A percentile compares a stretch with the other conserved stretches of the same genome.
Conservation (phyloP, 1,284 basidiomycete species). For the Cryptococcus sp. region DNA sequence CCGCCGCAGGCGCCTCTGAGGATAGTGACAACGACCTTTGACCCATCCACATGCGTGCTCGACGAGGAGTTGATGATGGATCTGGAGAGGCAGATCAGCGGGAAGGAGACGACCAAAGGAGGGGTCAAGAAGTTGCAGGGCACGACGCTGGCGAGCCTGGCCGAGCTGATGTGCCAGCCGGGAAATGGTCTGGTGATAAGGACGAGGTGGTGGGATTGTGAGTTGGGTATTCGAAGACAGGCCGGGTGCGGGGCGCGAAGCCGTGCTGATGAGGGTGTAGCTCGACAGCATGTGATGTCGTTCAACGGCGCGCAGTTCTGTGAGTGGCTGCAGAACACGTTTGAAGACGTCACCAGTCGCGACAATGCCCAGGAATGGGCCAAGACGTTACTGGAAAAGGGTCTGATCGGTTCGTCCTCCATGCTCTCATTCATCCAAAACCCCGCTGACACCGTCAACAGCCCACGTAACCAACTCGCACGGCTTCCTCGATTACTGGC, state of each 20-base stretch:
- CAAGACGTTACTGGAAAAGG: constrained; percentile 66
- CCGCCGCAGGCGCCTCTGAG: constrained; percentile 61
- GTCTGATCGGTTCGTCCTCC: constrained; percentile 59
- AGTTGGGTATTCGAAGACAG: constrained; percentile 12
- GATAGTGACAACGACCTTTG: constrained; percentile 74
- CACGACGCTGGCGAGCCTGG: constrained; percentile 39
- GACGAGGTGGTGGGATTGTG: constrained; percentile 46
- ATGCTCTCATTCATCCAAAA: no score
- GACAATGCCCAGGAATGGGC: constrained; percentile 78
- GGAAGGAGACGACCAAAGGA: constrained; percentile 35
- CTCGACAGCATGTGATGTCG: constrained; percentile 55
- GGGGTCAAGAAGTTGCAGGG: constrained; percentile 36
- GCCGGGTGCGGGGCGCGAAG: no score
- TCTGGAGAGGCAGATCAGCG: constrained; percentile 62
- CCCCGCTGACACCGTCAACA: constrained; percentile 5
- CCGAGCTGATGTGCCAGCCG: constrained; percentile 44
- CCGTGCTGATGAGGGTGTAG: not conserved
- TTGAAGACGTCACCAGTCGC: constrained; percentile 73
- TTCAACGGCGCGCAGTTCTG: constrained; percentile 84
- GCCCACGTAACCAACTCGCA: constrained; percentile 72
- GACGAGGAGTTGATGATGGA: constrained; percentile 73
- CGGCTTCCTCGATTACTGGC: constrained; percentile 72
- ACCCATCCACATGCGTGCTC: constrained; percentile 69
- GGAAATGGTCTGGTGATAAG: constrained; percentile 46
- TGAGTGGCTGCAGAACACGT: constrained; percentile 80